Evolutionary conservation across 352 stramenopile genomes (phyloP), one percentile per base, ranked within the genome.

Genomic region (Globisporangium emineosum): DNA sequence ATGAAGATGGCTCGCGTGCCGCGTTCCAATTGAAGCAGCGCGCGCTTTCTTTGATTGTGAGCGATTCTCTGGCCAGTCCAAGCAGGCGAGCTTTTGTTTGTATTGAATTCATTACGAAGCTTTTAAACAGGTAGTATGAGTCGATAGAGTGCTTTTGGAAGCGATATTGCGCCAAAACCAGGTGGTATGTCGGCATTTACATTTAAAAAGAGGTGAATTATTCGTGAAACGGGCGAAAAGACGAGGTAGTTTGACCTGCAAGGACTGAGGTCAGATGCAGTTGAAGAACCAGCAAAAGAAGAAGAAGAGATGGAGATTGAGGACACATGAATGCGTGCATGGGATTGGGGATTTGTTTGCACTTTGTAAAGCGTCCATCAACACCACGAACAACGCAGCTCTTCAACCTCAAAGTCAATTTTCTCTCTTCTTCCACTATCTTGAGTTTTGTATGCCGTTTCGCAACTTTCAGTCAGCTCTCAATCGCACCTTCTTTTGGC

Each of bases 11-110:
- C 25, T 57, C 29, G 51, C 51, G 51, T 27, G 51, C 51, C 51
- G 51, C 51, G 51, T 57, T 57, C 51, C 51, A 33, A 43, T n/a
- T 33, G 51, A 57, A 57, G 51, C 51, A 57, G 51, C 29, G 51
- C 51, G 29, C 51, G 19, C n/a, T 25, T 25, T 51, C 29, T 25
- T 9, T 51, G 51, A 57, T 27, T 57, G 27, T 42, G 55, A 61
- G 35, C 30, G 21, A 25, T 35, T 30, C 33, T 13, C 42, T 40
- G 27, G 25, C 25, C 13, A 25, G 32, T 40, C 51, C 27, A 5
- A 58, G 10, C 43, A 32, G 1, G 30, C 33, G n/a, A 35, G n/a
- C 19, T n/a, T 17, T 37, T 37, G 19, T 23, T 49, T 49, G 5
- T 33, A 2, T 56, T 6, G 6, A 3, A 12, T 40, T 40, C 1